Conservation (phyloP, 108 stramenopile species). For the Schizochytrium sp. region DNA sequence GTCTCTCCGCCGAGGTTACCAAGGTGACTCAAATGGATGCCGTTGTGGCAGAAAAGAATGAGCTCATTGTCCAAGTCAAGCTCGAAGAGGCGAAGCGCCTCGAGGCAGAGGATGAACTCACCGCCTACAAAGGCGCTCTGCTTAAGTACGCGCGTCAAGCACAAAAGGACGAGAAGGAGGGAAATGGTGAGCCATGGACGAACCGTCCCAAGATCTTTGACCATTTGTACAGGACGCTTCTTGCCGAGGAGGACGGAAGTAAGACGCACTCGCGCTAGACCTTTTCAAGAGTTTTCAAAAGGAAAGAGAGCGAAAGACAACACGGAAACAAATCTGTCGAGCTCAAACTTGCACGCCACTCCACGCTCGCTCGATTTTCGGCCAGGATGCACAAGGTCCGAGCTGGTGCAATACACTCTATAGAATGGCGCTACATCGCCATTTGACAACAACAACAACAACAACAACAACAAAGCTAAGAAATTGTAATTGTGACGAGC, state of each 20-base stretch:
- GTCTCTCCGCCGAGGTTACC: background rate
- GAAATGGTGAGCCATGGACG: background rate
- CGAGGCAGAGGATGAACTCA: background rate
- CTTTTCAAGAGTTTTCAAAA: no score
- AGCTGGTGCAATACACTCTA: no score
- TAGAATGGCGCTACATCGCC: no score
- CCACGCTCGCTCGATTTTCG: no score
- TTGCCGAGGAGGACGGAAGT: background rate
- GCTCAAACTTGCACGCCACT: no score
- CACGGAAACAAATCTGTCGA: no score
- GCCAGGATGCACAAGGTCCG: no score
- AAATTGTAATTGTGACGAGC: no score
- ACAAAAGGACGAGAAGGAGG: background rate
- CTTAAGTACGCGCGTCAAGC: background rate
- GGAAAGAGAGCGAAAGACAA: no score
- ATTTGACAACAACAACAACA: no score
- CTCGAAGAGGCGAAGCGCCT: background rate
- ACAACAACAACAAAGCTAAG: no score
- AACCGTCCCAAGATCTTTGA: slow-evolving; percentile 7
- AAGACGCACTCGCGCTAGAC: background rate
- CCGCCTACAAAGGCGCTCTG: background rate
- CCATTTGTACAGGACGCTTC: background rate
- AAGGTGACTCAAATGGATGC: background rate
- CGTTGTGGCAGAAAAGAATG: background rate
- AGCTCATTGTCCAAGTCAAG: slow-evolving; percentile 13